Conservation (phyloP, 2,329 filamentous ascomycete genomes). For the Xylariaceae sp. region DNA sequence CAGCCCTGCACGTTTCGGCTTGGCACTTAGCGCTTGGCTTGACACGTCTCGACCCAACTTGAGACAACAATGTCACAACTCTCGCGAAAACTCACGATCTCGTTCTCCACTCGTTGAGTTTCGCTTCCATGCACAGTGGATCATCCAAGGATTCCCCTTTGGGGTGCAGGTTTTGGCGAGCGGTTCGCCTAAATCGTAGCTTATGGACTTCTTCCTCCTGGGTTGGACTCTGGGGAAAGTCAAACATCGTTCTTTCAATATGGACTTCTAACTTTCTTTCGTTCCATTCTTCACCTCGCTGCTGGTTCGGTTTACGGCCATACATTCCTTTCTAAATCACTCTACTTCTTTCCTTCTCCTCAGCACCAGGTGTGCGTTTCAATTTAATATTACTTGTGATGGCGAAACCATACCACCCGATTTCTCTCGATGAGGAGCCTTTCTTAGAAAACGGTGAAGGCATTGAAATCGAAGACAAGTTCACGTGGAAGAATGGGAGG, state of each 20-base stretch:
- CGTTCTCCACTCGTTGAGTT: constrained; percentile 24
- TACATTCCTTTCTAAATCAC: constrained; percentile 7
- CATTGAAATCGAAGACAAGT: constrained; percentile 35
- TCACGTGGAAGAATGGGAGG: constrained; percentile 28
- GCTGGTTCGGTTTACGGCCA: constrained; percentile 17
- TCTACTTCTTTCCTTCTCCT: constrained; percentile 24
- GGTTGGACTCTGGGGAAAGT: neutral
- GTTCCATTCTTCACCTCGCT: constrained; percentile 5
- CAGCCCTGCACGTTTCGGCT: constrained; percentile 25
- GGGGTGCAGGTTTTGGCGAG: constrained; percentile 30
- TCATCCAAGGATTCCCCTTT: constrained; percentile 15
- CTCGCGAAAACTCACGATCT: constrained; percentile 19
- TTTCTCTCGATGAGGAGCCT: constrained; percentile 48
- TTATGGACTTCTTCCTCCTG: neutral
- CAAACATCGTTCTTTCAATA: neutral
- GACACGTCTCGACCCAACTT: constrained; percentile 31
- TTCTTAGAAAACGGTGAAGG: constrained; percentile 39
- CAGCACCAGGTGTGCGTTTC: constrained; percentile 41
- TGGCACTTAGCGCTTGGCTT: constrained; percentile 30
- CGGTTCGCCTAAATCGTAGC: neutral
- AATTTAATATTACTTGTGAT: constrained; percentile 35
- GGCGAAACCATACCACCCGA: constrained; percentile 46
- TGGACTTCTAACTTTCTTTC: constrained; percentile 1
- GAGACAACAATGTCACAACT: constrained; percentile 36
- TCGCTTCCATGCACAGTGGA: constrained; percentile 25